Percentiles rank a stretch among this genome's conserved stretches.
These are phyloP conservation scores for Schwanniomyces etchellsii DNA, from an alignment of 1,139 yeast genomes.

Conservation along the genomic window DNA sequence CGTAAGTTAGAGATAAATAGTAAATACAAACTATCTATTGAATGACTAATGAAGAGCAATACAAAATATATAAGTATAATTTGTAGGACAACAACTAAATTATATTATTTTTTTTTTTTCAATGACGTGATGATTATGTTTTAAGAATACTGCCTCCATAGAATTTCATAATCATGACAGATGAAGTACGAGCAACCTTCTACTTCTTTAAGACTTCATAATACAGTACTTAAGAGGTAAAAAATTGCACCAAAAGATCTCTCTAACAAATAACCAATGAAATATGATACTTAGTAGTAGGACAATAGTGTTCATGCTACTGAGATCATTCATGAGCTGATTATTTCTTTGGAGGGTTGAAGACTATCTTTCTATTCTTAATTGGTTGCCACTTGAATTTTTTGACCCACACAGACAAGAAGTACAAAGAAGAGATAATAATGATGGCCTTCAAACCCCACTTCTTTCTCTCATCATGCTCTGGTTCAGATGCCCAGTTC, in stretches of 20 bases:
- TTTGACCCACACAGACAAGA: conserved; percentile 87
- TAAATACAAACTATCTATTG: conserved; percentile 1
- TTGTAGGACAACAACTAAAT: no score
- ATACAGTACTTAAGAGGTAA: conserved; percentile 1
- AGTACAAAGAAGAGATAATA: conserved; percentile 73
- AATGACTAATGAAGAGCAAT: background rate
- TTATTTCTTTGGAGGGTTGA: conserved; percentile 75
- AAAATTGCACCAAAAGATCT: no score
- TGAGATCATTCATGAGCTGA: no score
- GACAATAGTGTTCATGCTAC: no score
- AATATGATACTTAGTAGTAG: no score
- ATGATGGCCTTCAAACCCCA: conserved; percentile 91
- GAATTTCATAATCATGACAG: conserved; percentile 9
- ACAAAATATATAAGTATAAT: background rate
- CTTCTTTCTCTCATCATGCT: conserved; percentile 97
- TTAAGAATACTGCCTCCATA: conserved; percentile 1
- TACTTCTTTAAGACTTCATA: conserved; percentile 2
- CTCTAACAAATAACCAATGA: no score
- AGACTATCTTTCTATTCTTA: conserved; percentile 91
- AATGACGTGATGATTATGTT: no score
- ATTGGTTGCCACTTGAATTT: conserved; percentile 97
- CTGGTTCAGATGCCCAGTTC: conserved; percentile 99
- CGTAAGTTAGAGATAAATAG: no score
- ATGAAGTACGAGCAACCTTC: conserved; percentile 4
- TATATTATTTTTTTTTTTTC: no score